Evolutionary conservation across 495 filamentous ascomycete species (phyloP).

Genomic region (Penicillium dipodomyicola): DNA sequence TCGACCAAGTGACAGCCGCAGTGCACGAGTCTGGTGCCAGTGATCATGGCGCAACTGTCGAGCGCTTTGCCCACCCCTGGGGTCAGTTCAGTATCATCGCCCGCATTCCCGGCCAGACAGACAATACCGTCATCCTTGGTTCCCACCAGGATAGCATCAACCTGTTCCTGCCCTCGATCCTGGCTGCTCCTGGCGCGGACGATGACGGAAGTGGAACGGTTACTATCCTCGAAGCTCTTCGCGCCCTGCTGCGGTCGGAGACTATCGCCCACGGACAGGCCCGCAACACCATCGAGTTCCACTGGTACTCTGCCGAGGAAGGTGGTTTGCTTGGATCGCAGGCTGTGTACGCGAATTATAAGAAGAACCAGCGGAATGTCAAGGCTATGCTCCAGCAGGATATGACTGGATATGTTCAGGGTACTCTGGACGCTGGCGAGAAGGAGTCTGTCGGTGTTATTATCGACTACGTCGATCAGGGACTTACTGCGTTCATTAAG

Average conservation of each 20-base stretch:
- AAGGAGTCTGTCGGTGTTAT: constrained; percentile 90
- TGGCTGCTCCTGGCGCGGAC: constrained; percentile 73
- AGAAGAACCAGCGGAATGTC: constrained; percentile 68
- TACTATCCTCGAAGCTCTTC: constrained; percentile 71
- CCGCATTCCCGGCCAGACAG: constrained; percentile 80
- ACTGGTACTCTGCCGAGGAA: constrained; percentile 94
- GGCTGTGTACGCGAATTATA: constrained; percentile 84
- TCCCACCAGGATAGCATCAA: constrained; percentile 87
- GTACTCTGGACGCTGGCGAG: constrained; percentile 77
- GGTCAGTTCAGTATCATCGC: constrained; percentile 90
- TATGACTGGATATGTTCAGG: constrained; percentile 91
- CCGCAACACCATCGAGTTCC: constrained; percentile 86
- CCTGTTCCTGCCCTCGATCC: constrained; percentile 78
- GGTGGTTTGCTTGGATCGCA: constrained; percentile 83
- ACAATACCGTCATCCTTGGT: constrained; percentile 77
- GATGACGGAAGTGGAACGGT: constrained; percentile 76
- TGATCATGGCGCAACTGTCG: constrained; percentile 63
- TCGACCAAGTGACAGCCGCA: constrained; percentile 67
- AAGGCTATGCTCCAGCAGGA: constrained; percentile 99
- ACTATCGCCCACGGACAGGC: constrained; percentile 51
- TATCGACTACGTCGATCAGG: constrained; percentile 82
- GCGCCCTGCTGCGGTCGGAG: constrained; percentile 59
- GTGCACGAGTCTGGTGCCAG: constrained; percentile 68
- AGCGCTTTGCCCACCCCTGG: constrained; percentile 80
- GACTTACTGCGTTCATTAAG: constrained; percentile 90